Evolutionary conservation across 345 rosid species (phyloP).

Genomic region (Acer yangbiense): DNA sequence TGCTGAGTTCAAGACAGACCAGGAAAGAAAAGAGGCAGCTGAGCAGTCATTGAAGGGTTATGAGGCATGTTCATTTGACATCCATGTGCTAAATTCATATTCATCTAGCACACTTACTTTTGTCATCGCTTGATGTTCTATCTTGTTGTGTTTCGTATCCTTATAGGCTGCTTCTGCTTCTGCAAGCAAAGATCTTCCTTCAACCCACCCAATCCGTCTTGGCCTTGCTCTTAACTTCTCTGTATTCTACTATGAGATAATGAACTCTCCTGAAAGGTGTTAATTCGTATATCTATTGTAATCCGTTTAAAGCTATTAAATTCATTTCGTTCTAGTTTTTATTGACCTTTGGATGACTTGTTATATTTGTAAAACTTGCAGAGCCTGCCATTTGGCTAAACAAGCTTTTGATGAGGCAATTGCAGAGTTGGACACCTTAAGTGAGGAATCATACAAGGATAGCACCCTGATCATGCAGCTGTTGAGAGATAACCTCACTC

Average conservation of each 20-base stretch:
- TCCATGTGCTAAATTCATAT: background rate
- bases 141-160: conserved; percentile 2
- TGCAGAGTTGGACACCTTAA: conserved; percentile 92
- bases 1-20: conserved; percentile 93
- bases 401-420: conserved; percentile 99
- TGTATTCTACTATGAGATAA: conserved; percentile 96
- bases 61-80: conserved; percentile 52
- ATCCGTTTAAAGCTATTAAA: background rate
- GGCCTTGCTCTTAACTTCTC: conserved; percentile 99
- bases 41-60: conserved; percentile 93
- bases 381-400: conserved; percentile 98
- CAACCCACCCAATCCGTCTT: conserved; percentile 97
- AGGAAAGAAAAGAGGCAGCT: conserved; percentile 89
- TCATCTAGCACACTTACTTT: background rate
- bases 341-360: background rate
- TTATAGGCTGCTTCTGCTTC: conserved; percentile 82
- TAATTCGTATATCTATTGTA: background rate
- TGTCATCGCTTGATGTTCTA: background rate
- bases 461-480: conserved; percentile 99
- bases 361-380: conserved; percentile 32
- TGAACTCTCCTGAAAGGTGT: conserved; percentile 99
- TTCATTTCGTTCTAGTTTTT: background rate
- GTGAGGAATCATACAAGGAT: conserved; percentile 97
- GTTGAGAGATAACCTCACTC: conserved; percentile 95
- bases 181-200: conserved; percentile 90